Conservation (phyloP, 2,329 filamentous ascomycete genomes). For the Aspergillus novofumigatus region DNA sequence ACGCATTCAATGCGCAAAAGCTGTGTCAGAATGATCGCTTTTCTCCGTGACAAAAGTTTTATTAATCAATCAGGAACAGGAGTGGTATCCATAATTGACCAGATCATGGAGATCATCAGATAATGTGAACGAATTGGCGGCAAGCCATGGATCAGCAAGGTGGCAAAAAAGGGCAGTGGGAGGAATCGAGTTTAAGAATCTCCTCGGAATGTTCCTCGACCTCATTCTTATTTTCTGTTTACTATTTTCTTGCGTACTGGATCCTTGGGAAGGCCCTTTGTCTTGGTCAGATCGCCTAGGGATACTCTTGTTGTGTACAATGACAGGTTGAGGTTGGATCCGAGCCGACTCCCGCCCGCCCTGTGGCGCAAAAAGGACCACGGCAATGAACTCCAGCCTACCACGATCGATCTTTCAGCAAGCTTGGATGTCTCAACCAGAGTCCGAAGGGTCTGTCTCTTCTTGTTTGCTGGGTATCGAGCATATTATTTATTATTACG, state of each 20-base stretch:
- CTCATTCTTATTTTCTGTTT: neutral
- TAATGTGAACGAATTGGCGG: neutral
- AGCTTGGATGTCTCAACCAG: slow-evolving; percentile 4
- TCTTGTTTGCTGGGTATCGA: neutral
- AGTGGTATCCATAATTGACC: neutral
- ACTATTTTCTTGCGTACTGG: neutral
- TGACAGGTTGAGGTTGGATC: neutral
- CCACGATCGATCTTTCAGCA: slow-evolving; percentile 5
- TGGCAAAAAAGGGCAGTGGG: neutral
- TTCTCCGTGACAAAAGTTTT: neutral
- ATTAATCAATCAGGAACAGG: neutral
- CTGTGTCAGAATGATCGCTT: neutral
- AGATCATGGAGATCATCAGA: neutral
- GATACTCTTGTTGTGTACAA: neutral
- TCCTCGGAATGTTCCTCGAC: neutral
- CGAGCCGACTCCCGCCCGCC: slow-evolving; percentile 2
- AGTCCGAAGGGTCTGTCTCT: neutral
- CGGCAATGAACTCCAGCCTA: slow-evolving; percentile 18
- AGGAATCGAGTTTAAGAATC: neutral
- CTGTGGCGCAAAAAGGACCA: neutral
- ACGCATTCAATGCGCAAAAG: neutral
- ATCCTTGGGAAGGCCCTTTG: neutral
- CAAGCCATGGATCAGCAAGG: too few relatives aligned
- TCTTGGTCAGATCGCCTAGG: neutral
- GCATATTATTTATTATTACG: neutral